Percentiles rank a stretch among this genome's conserved stretches.
Conservation (phyloP, 2,329 filamentous ascomycete species). For the Sporothrix brasiliensis region DNA sequence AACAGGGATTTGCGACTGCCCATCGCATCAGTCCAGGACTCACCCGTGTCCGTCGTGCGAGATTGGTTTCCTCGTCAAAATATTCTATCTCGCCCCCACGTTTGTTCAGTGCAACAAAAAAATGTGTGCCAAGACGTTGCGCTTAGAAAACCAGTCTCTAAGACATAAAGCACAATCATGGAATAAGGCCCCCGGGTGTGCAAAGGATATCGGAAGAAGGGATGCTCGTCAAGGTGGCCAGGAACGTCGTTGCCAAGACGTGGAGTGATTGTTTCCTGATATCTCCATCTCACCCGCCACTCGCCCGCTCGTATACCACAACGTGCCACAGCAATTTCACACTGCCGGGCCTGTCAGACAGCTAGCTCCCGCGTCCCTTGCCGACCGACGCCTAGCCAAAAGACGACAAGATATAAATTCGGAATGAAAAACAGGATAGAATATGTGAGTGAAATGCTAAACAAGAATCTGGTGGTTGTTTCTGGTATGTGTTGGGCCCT, state of each 20-base stretch:
- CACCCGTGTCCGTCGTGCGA: neutral
- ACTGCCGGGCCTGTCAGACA: constrained; percentile 8
- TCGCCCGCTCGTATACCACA: neutral
- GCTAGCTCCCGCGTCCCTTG: neutral
- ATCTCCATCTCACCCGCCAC: constrained; percentile 8
- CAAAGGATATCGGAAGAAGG: too few species aligned
- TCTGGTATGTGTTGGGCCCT: neutral
- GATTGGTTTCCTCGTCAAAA: too few species aligned
- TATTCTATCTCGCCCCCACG: too few species aligned
- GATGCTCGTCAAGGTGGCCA: too few species aligned
- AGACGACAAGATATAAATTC: neutral
- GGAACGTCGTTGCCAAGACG: neutral
- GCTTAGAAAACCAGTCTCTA: too few species aligned
- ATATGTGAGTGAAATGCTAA: neutral
- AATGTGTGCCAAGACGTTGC: too few species aligned
- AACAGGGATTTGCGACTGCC: too few species aligned
- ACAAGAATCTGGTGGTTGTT: neutral
- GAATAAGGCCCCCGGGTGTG: too few species aligned
- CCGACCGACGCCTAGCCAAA: neutral
- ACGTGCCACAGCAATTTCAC: neutral
- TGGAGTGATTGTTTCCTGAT: neutral
- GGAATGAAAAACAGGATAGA: neutral
- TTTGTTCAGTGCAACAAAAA: too few species aligned
- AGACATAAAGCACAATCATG: too few species aligned
- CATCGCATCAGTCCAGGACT: neutral